Percentiles rank a stretch among this genome's conserved stretches.
These are phyloP conservation scores for Leptomonas seymouri DNA, from an alignment of 208 protist species.

Conservation along the genomic window DNA sequence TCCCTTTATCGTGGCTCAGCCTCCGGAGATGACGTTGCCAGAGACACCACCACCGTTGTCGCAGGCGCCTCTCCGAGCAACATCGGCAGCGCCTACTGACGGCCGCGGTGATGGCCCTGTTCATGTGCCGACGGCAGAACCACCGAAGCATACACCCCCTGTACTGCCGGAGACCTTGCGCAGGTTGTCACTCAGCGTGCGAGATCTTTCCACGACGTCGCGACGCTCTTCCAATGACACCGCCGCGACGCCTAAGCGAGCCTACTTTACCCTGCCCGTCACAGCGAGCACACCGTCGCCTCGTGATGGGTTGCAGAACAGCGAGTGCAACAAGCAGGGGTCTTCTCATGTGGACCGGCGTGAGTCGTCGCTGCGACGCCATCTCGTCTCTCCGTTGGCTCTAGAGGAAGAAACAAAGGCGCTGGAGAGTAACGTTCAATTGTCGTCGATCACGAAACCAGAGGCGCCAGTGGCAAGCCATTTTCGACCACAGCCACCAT, in stretches of 20 bases:
- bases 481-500: background rate
- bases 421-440: background rate
- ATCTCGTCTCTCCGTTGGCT: slow-evolving; percentile 6
- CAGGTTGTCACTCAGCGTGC: background rate
- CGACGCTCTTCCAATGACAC: background rate
- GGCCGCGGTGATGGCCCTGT: too few species aligned
- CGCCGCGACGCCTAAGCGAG: background rate
- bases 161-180: background rate
- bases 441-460: too few species aligned
- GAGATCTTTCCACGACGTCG: background rate
- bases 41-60: too few species aligned
- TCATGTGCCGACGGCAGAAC: too few species aligned
- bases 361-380: slow-evolving; percentile 6
- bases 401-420: background rate
- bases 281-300: background rate
- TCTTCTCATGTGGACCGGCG: background rate
- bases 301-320: background rate
- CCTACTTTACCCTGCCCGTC: slow-evolving; percentile 6
- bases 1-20: too few species aligned
- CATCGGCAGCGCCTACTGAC: too few species aligned
- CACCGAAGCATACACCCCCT: background rate
- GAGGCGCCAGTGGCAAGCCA: background rate
- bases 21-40: too few species aligned
- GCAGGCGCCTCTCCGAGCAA: too few species aligned
- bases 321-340: background rate